A percentile compares a stretch with the other conserved stretches of the same genome.
phyloP scores from a whole-genome alignment of 208 protist genomes.

The Crithidia fasciculata region DNA sequence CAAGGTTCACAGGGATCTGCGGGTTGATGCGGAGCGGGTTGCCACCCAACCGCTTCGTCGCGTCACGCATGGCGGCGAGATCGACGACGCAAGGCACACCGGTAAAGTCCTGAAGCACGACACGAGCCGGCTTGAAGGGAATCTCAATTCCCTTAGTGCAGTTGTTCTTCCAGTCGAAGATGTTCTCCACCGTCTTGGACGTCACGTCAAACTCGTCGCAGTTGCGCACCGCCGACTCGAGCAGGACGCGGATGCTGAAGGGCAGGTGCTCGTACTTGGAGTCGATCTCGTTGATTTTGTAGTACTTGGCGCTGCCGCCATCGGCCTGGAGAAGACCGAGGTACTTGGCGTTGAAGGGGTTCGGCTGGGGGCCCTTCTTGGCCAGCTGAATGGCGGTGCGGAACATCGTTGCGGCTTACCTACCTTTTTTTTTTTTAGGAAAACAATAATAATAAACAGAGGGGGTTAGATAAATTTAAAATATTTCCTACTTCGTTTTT shows the following conservation, averaged over 20 bases:
- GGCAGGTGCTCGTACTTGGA: conserved; percentile 87
- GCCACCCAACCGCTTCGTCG: conserved; percentile 91
- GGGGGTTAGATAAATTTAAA: not conserved
- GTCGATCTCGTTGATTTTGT: conserved; percentile 88
- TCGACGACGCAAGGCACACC: conserved; percentile 97
- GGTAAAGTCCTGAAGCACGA: conserved; percentile 96
- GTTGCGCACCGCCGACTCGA: conserved; percentile 96
- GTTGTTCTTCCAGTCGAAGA: conserved; percentile 94
- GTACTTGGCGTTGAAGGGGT: conserved; percentile 82
- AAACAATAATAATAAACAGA: conserved; percentile 19
- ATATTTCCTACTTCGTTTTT: conserved; percentile 2
- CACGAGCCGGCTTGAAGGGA: conserved; percentile 95
- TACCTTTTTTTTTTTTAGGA: conserved; percentile 3
- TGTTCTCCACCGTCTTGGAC: conserved; percentile 90
- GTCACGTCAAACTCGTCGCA: conserved; percentile 95
- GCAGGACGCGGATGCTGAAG: conserved; percentile 95
- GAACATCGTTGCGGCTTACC: conserved; percentile 48
- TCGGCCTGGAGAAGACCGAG: conserved; percentile 63
- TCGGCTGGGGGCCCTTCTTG: conserved; percentile 51
- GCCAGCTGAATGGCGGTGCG: conserved; percentile 40
- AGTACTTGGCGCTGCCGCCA: conserved; percentile 68
- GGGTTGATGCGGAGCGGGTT: conserved; percentile 94
- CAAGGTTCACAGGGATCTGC: conserved; percentile 96
- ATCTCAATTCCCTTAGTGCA: conserved; percentile 93
- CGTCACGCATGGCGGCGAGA: conserved; percentile 96